These are phyloP conservation scores for Tetrahymena thermophila DNA, from an alignment of 73 alveolate species.

Conservation along the genomic window DNA sequence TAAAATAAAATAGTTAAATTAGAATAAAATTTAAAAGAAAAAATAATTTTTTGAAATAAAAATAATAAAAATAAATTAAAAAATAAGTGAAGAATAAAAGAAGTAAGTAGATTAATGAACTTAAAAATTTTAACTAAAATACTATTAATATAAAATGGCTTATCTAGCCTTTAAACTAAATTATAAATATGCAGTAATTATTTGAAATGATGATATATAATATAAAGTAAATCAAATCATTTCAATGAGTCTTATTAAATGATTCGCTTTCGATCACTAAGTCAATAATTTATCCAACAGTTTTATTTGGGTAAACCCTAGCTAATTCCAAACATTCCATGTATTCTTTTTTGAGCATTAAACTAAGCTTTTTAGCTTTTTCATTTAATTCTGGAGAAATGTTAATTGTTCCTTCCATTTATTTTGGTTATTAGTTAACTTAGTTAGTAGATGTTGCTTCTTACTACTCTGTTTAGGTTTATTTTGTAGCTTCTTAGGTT, in stretches of 20 bases:
- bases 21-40: no score
- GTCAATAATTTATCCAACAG: background rate
- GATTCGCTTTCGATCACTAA: background rate
- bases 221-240: background rate
- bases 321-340: background rate
- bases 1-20: no score
- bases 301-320: background rate
- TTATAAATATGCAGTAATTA: no score
- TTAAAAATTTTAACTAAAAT: no score
- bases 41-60: no score
- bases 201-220: no score
- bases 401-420: background rate
- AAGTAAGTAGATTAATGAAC: no score
- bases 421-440: background rate
- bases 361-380: background rate
- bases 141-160: no score
- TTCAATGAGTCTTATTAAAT: background rate
- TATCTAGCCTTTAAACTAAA: no score
- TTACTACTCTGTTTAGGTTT: background rate
- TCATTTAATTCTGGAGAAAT: background rate
- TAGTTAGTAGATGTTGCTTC: background rate
- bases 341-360: background rate
- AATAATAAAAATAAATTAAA: no score
- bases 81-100: no score
- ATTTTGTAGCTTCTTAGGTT: background rate